Base-by-base conservation (phyloP, 73 alveolate genomes). In the Blepharisma stoltei region DNA sequence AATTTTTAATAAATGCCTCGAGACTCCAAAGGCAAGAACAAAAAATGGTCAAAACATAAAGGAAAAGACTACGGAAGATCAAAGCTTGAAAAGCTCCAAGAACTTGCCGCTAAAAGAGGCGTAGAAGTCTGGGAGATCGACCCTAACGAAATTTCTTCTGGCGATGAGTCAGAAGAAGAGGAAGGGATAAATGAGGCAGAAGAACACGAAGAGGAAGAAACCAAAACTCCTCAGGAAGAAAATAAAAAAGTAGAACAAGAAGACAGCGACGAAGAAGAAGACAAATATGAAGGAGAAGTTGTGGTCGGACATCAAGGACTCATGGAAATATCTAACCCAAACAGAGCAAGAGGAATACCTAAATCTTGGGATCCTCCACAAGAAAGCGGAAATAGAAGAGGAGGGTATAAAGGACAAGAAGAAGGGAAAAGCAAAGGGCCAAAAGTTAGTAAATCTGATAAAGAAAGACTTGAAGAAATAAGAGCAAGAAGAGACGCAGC, bases 401-500 rank as follows among this genome's bases (percentile, higher is more conserved):
- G 41, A 32, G 41, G 41, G 41, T 32, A 32, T 3, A 32, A 32
- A 38, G 14, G 18, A 60, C 46, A 25, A 38, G 46, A 18, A 14
- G 73, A 60, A 14, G 73, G 46, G 2, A 60, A 25, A 38, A n/a
- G 41, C 3, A 32, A 14, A 47, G 46, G 23, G 47, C 73, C 41
- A 32, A 32, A 32, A 32, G 41, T 32, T 32, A 32, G 41, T 32
- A 32, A 32, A 32, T 32, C 41, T 32, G 73, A 60, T 60, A 20
- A 14, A 38, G 46, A 60, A 60, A 60, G 73, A 5, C 73, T 60
- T 60, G 46, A 60, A 25, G 73, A 60, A 60, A 38, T 60, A 8
- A 60, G 73, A 25, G 73, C 73, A 18, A 14, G 73, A 60, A 14
- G 73, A 5, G 73, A 60, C 18, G 73, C 73, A 14, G 73, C 73